These are phyloP conservation scores for Grammothele lineata DNA, from an alignment of 768 basidiomycete species.

Conservation along the genomic window DNA sequence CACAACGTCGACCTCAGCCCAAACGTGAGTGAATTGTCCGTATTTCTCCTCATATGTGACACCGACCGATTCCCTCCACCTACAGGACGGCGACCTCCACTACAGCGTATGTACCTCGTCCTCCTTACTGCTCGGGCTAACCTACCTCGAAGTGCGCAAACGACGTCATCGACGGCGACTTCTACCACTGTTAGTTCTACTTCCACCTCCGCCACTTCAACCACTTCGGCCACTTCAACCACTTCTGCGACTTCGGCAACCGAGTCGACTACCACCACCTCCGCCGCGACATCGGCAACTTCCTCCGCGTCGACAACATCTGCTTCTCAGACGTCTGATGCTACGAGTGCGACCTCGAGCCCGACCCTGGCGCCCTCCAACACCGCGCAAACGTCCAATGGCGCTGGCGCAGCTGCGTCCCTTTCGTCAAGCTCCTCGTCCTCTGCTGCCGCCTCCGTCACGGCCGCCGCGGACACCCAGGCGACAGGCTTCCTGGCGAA, in stretches of 20 bases:
- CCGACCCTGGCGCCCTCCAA: no score
- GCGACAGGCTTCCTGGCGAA: slow-evolving; percentile 54
- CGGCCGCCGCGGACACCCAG: slow-evolving; percentile 25
- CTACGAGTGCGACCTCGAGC: no score
- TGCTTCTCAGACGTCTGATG: no score
- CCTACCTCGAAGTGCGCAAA: not conserved
- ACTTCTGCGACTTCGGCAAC: not conserved
- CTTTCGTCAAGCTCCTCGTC: slow-evolving; percentile 15
- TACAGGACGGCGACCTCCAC: not conserved
- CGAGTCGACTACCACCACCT: not conserved
- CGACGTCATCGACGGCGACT: slow-evolving; percentile 3
- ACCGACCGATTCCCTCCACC: not conserved
- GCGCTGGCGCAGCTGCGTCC: no score
- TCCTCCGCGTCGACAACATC: not conserved
- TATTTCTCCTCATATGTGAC: no score
- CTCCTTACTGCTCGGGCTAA: no score
- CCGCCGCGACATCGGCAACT: not conserved
- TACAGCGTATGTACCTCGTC: not conserved
- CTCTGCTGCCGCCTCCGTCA: slow-evolving; percentile 25
- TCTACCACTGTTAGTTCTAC: not conserved
- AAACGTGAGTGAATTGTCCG: not conserved
- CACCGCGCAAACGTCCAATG: not conserved
- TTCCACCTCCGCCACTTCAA: slow-evolving; percentile 3
- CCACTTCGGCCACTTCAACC: slow-evolving; percentile 2
- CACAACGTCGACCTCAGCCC: not conserved